Evolutionary conservation across 805 yeast genomes (phyloP), one percentile per base, ranked within the genome.

Genomic region (Wickerhamiella azymoides): DNA sequence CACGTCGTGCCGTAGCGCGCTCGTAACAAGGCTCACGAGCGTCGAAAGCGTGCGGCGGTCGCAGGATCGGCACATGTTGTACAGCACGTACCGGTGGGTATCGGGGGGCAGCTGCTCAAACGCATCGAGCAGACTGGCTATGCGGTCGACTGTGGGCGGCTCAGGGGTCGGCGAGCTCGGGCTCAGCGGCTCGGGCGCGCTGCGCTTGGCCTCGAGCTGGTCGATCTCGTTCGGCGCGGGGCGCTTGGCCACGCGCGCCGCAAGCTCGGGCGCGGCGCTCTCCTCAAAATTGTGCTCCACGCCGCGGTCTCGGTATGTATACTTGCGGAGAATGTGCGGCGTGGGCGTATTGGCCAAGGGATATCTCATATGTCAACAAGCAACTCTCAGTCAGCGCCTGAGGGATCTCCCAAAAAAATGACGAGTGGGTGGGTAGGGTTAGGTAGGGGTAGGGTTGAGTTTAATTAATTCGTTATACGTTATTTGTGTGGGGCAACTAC

Each of bases 1-100:
- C 36, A 92, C 62, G 56, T 92, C 97, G 56, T 89, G 74, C 52
- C 76, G 74, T 56, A 92, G 69, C 10, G 77, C 71, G 6, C 64
- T 60, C 25, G 70, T 70, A 11, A 84, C 66, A 2, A 71, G 54
- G 11, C 71, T 69, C 26, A 72, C 69, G 44, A 85, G 62, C 10
- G 79, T 67, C 40, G 85, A 77, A 44, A 85, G 66, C 4, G 83
- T 69, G 16, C 72, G 59, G 43, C 92, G 67, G 53, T 77, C 75
- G 37, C 78, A 70, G 45, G 68, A 67, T 49, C 76, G 76, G 28
- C 85, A 61, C 39, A 84, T 60, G 49, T 69, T 69, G 60, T 67
- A 76, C 24, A 72, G 67, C 51, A 71, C 70, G 58, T 72, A 73
- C 58, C 66, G 71, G 50, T 65, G 73, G 55, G 71, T 71, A 46